phyloP scores from a whole-genome alignment of 345 rosid species.

The Turritis glabra region DNA sequence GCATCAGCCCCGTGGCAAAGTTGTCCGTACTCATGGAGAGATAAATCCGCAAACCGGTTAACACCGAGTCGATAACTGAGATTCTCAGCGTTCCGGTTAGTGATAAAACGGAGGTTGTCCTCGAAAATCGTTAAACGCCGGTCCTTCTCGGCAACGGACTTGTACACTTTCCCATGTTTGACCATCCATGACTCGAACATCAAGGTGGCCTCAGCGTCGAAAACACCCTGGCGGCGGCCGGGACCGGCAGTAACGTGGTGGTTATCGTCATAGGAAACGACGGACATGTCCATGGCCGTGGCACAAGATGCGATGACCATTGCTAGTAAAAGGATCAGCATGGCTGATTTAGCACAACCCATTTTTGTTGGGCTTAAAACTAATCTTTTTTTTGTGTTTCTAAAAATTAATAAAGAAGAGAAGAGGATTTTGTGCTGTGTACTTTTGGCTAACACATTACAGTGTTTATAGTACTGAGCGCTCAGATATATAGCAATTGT shows the following conservation, averaged over 20 bases:
- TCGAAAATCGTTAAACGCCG: slow-evolving; percentile 56
- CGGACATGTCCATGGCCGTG: slow-evolving; percentile 62
- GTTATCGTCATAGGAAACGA: slow-evolving; percentile 44
- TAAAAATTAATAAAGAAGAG: neutral
- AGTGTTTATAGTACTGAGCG: slow-evolving; percentile 8
- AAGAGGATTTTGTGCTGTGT: neutral
- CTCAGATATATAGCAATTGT: neutral
- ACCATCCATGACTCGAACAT: slow-evolving; percentile 63
- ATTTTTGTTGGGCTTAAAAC: neutral
- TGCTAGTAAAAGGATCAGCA: slow-evolving; percentile 20
- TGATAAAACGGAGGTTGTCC: slow-evolving; percentile 60
- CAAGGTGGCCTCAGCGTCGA: slow-evolving; percentile 37
- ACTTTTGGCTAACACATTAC: neutral
- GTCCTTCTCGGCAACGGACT: slow-evolving; percentile 61
- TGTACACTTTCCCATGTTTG: slow-evolving; percentile 52
- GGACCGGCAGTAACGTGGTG: neutral
- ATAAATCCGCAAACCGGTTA: slow-evolving; percentile 66
- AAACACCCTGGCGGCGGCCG: neutral
- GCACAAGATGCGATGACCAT: slow-evolving; percentile 22
- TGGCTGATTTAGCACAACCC: slow-evolving; percentile 14
- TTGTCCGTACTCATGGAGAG: slow-evolving; percentile 52
- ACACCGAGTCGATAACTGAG: slow-evolving; percentile 55
- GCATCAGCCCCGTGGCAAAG: slow-evolving; percentile 49
- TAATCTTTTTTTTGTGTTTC: neutral
- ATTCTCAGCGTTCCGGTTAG: slow-evolving; percentile 47